Evolutionary conservation across 2,329 filamentous ascomycete species (phyloP), one percentile per base, ranked within the genome.

Genomic region (Trichophyton benhamiae): DNA sequence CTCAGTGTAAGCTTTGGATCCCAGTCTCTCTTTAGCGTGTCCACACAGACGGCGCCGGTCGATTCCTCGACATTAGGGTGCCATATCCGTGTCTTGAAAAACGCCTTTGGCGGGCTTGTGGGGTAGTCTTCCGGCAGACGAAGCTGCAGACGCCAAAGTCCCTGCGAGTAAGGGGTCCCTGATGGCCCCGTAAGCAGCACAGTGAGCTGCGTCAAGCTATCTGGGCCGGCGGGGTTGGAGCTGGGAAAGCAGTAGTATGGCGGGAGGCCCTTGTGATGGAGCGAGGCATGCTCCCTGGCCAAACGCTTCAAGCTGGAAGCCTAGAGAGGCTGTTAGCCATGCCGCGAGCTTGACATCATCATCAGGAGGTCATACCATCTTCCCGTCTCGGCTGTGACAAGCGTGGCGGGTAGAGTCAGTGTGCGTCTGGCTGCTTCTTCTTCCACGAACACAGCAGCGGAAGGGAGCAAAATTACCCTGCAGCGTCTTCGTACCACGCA

Each of bases 21-120:
- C 83, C 83, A 86, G 66, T 85, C 83, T 55, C 82, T 76, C 72
- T 86, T 86, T 52, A 86, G 68, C 1, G 83, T 86, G 72, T 86
- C 83, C 2, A 86, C 81, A 63, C 83, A 86, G 2, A 86, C 82
- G 0, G 79, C 80, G 3, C 83, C 83, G 0, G 80, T 82, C n/a
- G 76, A 74, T 59, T 84, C 81, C 64, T 86, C 83, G 58, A 86
- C 80, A 66, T 86, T 86, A 0, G 83, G 83, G 66, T 86, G 83
- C 78, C 82, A 86, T 65, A 86, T 81, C 4, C 79, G 76, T 2
- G 83, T 86, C 60, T 77, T 78, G 68, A 86, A 86, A 36, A 78
- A 77, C 1, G 83, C 83, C 46, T 82, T 85, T 55, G 74, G 77
- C 59, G 71, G 76, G 63, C 71, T 78, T 63, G 72, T 72, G 6